Conservation (phyloP, 495 filamentous ascomycete species). For the Niebla homalea region DNA sequence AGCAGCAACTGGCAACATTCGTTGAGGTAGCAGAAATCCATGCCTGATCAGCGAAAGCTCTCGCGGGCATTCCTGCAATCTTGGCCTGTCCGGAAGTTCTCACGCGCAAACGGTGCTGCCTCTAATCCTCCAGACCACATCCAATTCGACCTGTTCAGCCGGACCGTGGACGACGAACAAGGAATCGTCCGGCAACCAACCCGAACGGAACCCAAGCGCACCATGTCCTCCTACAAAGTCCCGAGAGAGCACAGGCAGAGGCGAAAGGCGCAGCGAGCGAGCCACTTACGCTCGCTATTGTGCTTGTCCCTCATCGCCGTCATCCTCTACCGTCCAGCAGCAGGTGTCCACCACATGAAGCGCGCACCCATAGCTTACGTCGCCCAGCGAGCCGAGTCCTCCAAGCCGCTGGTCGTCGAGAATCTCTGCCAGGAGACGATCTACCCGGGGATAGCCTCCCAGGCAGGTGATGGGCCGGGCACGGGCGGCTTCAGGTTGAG, state of each 20-base stretch:
- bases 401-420: slow-evolving; percentile 36
- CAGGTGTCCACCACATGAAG: slow-evolving; percentile 22
- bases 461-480: slow-evolving; percentile 48
- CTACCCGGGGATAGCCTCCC: slow-evolving; percentile 58
- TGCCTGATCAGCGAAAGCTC: no score
- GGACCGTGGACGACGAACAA: no score
- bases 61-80: no score
- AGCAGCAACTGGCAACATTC: no score
- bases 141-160: no score
- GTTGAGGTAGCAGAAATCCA: no score
- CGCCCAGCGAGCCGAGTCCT: slow-evolving; percentile 8
- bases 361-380: slow-evolving; percentile 13
- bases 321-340: neutral
- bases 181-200: no score
- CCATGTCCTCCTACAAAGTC: neutral
- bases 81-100: no score
- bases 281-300: neutral
- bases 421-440: slow-evolving; percentile 56
- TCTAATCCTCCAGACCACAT: no score
- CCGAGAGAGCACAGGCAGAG: neutral
- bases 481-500: slow-evolving; percentile 50
- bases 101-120: no score
- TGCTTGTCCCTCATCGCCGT: neutral
- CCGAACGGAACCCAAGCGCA: neutral
- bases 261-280: neutral